Conservation (phyloP, 176 grass and related monocot genomes). For the Pontederia paniculata region DNA sequence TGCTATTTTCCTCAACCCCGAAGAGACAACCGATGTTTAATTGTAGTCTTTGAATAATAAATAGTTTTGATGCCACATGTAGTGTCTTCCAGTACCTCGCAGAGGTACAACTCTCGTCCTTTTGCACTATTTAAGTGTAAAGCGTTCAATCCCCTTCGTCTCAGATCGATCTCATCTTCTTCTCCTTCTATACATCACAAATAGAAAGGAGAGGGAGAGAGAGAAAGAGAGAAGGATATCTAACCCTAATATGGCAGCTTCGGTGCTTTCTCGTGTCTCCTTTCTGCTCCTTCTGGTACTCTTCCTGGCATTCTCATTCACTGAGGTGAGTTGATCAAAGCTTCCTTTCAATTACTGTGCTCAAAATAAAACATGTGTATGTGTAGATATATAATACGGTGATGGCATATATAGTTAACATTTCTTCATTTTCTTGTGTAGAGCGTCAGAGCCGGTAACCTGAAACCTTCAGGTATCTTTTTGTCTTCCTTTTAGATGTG, state of each 20-base stretch:
- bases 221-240: too few relatives aligned
- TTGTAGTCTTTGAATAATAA: too few relatives aligned
- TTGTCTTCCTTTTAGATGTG: not conserved
- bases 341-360: not conserved
- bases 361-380: not conserved
- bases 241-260: not conserved
- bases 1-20: too few relatives aligned
- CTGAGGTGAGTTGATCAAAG: not conserved
- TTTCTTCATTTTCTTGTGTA: not conserved
- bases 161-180: too few relatives aligned
- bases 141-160: too few relatives aligned
- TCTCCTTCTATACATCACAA: too few relatives aligned
- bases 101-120: too few relatives aligned
- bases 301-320: conserved; percentile 1
- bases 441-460: not conserved
- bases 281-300: conserved; percentile 3
- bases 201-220: too few relatives aligned
- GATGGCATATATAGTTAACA: not conserved
- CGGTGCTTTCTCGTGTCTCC: not conserved
- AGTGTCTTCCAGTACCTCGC: too few relatives aligned
- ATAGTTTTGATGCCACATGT: too few relatives aligned
- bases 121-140: too few relatives aligned
- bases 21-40: too few relatives aligned
- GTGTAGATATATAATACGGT: not conserved
- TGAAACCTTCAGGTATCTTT: conserved; percentile 3